Base-by-base conservation (phyloP, 2,329 filamentous ascomycete genomes). In the Zymoseptoria tritici region DNA sequence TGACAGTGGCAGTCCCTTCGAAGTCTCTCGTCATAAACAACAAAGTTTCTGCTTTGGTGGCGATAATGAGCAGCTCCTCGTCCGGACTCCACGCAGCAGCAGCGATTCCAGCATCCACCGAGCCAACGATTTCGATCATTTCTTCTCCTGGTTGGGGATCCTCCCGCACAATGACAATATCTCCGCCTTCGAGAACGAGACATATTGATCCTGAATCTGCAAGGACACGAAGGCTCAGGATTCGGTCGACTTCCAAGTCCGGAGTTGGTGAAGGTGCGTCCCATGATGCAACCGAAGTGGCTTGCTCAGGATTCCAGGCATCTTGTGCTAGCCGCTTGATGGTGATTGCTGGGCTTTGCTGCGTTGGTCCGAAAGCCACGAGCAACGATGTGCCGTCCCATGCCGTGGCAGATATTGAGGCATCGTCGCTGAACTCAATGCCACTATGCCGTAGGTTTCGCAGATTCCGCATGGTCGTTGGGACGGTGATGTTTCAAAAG, bases 81-180 rank as follows among this genome's bases (percentile, higher is more conserved):
- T 99, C 94, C 2, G 92, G 92, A 49, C 93, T 96, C 94, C 94
- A 99, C 66, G 85, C 83, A 16, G 92, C 93, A 16, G 91, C 91
- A 22, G 86, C 84, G 67, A 99, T 96, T 22, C 93, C 94, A 60
- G 88, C 89, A 76, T 97, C 91, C 46, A 99, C 90, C 36, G 91
- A 95, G 52, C 94, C 94, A 64, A 97, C 85, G 67, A 99, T 97
- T 75, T 97, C 94, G 67, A 99, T 91, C 67, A 89, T 86, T 46
- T 91, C 89, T 72, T 89, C 85, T 61, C 82, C 85, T 5, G 80
- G 77, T 31, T 81, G 72, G 51, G 85, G 81, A 49, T 87, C 83
- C 71, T 97, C 91, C 65, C 88, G 84, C 26, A 97, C 88, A 56
- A 92, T 81, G 62, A 97, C 78, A 64, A 99, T 93, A 75, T 99